These are phyloP conservation scores for Solanum arcanum DNA, from an alignment of 257 asterid species.

Conservation along the genomic window DNA sequence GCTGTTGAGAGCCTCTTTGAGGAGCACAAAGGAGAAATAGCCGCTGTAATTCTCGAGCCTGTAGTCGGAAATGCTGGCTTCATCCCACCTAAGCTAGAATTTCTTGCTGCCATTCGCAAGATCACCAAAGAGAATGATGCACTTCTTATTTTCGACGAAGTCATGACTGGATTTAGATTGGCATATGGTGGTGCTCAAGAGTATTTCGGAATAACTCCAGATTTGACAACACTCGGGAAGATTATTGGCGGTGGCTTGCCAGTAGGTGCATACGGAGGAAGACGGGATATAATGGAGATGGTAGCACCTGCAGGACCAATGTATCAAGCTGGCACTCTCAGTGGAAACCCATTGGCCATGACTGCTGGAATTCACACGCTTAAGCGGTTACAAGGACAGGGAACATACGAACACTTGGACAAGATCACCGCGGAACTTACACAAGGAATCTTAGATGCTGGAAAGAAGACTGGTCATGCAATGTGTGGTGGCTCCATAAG, in stretches of 20 bases:
- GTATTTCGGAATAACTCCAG: slow-evolving; percentile 84
- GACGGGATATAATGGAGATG: slow-evolving; percentile 96
- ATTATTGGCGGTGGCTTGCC: slow-evolving; percentile 97
- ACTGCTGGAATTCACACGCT: slow-evolving; percentile 98
- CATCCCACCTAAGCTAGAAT: slow-evolving; percentile 66
- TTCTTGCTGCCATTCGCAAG: slow-evolving; percentile 43
- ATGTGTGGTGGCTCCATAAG: slow-evolving; percentile 74
- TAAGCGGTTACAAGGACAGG: slow-evolving; percentile 57
- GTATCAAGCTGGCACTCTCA: slow-evolving; percentile 97
- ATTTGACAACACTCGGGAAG: slow-evolving; percentile 94
- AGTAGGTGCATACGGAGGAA: slow-evolving; percentile 97
- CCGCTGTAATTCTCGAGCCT: slow-evolving; percentile 81
- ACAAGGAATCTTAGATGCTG: slow-evolving; percentile 63
- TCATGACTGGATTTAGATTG: slow-evolving; percentile 88
- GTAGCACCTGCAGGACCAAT: slow-evolving; percentile 99
- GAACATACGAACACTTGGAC: slow-evolving; percentile 66
- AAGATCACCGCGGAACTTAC: slow-evolving; percentile 62
- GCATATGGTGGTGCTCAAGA: slow-evolving; percentile 99
- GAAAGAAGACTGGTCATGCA: slow-evolving; percentile 88
- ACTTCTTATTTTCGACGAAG: slow-evolving; percentile 87
- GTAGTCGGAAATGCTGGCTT: slow-evolving; percentile 97
- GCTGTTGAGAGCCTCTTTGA: slow-evolving; percentile 59
- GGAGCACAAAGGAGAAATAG: slow-evolving; percentile 64
- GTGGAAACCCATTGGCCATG: slow-evolving; percentile 98
- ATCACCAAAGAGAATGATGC: slow-evolving; percentile 54